Percentiles rank a stretch among this genome's conserved stretches.
Conservation (phyloP, 331 rosid species). For the Cydonia oblonga region DNA sequence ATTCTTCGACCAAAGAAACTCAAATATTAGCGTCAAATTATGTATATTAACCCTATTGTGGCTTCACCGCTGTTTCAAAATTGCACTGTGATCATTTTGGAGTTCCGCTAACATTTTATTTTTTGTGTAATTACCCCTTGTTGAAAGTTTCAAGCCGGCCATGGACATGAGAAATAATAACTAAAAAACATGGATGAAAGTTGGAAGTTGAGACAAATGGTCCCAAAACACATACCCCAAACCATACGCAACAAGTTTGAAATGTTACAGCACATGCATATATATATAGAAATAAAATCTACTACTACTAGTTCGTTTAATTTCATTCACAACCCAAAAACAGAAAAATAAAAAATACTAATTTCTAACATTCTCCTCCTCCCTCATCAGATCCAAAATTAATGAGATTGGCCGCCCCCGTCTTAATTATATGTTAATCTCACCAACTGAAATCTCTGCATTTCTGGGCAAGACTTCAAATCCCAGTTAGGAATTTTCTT, state of each 20-base stretch:
- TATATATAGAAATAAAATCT: no score
- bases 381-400: background rate
- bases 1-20: no score
- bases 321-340: no score
- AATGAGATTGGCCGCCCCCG: background rate
- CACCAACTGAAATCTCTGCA: no score
- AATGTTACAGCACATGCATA: background rate
- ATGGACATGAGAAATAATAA: background rate
- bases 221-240: background rate
- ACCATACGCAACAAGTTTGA: background rate
- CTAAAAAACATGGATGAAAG: background rate
- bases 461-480: background rate
- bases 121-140: no score
- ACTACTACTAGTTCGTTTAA: no score
- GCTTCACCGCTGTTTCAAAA: no score
- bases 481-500: background rate
- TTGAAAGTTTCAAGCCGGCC: constrained; percentile 5
- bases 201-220: background rate
- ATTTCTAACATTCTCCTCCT: background rate
- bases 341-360: background rate
- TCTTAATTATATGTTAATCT: background rate
- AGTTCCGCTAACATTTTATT: no score
- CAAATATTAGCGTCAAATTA: no score
- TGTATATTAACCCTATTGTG: no score
- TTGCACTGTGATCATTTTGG: no score